Conservation (phyloP, 805 yeast genomes). For the Suhomyces pyralidae region DNA sequence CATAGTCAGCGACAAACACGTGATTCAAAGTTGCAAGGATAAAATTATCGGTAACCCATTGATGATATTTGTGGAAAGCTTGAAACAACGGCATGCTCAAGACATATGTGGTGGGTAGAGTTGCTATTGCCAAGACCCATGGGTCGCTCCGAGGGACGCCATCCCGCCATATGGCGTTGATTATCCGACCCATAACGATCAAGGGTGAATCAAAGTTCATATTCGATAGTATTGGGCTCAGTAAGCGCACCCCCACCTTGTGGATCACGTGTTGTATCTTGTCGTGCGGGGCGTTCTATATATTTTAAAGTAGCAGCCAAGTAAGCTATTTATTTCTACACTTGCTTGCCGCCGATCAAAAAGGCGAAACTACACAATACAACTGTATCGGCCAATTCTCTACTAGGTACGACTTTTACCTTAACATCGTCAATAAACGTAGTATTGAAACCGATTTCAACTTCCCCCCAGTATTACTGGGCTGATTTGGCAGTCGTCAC, state of each 20-base stretch:
- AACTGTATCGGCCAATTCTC: no score
- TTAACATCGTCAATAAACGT: no score
- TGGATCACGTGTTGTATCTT: neutral
- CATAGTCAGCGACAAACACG: conserved; percentile 23
- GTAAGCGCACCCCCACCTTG: neutral
- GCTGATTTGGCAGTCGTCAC: neutral
- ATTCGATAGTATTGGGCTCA: neutral
- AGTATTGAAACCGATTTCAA: no score
- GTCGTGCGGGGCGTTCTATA: neutral
- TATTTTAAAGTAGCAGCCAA: neutral
- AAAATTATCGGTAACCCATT: conserved; percentile 10
- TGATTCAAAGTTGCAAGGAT: conserved; percentile 17
- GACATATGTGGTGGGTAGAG: conserved; percentile 13
- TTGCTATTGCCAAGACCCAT: neutral
- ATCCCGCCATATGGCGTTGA: neutral
- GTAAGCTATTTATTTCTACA: no score
- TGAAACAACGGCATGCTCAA: conserved; percentile 22
- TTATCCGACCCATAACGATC: neutral
- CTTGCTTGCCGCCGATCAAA: no score
- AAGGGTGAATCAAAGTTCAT: neutral
- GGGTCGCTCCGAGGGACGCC: neutral
- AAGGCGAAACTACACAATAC: no score
- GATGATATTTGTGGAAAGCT: conserved; percentile 10
- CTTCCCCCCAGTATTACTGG: neutral
- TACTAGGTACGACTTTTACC: no score